Base-by-base conservation (phyloP, 768 basidiomycete genomes). In the Russula emetica region DNA sequence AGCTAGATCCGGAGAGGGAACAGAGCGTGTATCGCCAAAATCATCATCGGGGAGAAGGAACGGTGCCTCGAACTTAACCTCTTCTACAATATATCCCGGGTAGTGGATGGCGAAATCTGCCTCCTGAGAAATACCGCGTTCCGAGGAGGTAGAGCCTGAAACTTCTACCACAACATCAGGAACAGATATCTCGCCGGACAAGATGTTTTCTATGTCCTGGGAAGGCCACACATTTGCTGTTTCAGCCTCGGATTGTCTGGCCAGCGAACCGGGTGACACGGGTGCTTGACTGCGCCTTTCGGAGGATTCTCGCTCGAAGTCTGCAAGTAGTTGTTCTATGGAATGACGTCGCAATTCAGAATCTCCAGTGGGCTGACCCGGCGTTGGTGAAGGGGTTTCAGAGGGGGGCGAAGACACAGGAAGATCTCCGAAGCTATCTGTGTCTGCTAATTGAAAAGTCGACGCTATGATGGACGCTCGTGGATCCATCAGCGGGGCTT, bases 351-450 rank as follows among this genome's bases (percentile, higher is more conserved):
- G 63, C 20, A 55, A 18, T 28, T 26, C 49, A 28, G 49, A 55
- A 4, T 45, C 18, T 34, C 20, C 49, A 6, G 50, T 34, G 32
- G 24, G 38, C 20, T 22, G 50, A 11, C 30, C 53, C 18, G 59
- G 44, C 13, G 26, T 52, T 10, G 59, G 64, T 51, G 64, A 61
- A 38, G 55, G 55, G 14, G 55, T 36, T 47, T 26, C 53, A 22
- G 66, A 62, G 18, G 67, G 67, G 8, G 66, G 51, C 20, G 64
- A 58, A 40, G 66, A 66, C 20, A 58, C 36, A 34, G 67, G 67
- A 34, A 68, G 64, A 16, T 68, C 67, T 20, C 67, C 67, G 11
- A 68, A 68, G 40, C 60, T 66, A 50, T 68, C 67, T 26, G 61
- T 47, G 2, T 68, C 67, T 28, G 52, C 3, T 10, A 68, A 56